Evolutionary conservation across 495 filamentous ascomycete genomes (phyloP).

Genomic region (Penicillium daleae): DNA sequence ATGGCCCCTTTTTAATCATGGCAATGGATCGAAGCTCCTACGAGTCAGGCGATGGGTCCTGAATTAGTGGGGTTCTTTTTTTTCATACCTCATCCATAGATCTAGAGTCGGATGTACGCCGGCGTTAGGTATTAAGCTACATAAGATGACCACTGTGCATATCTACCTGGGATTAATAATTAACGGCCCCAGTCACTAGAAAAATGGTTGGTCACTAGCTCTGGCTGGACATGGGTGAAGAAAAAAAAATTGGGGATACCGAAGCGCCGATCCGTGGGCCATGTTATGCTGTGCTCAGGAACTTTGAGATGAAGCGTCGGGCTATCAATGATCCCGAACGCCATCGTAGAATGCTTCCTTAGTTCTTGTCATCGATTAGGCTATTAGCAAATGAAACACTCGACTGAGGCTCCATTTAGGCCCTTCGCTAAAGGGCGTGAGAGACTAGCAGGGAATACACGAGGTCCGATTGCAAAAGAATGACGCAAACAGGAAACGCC

Average conservation of each 20-base stretch:
- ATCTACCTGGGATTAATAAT: not conserved
- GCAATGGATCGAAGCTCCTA: not conserved
- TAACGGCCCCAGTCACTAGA: not conserved
- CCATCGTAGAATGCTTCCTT: not conserved
- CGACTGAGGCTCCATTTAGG: not conserved
- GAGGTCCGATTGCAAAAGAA: slow-evolving; percentile 1
- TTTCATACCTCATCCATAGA: not conserved
- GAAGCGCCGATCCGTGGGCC: not conserved
- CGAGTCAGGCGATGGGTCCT: slow-evolving; percentile 7
- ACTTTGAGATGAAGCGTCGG: not conserved
- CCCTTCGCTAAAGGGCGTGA: not conserved
- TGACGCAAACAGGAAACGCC: slow-evolving; percentile 8
- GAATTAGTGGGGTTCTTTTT: slow-evolving; percentile 12
- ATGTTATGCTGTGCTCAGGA: not conserved
- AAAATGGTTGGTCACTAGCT: not conserved
- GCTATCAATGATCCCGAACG: not conserved
- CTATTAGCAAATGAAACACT: not conserved
- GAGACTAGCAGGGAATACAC: not conserved
- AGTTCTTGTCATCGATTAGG: not conserved
- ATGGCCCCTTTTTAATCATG: slow-evolving; percentile 7
- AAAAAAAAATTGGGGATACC: slow-evolving; percentile 3
- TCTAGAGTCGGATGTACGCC: slow-evolving; percentile 3
- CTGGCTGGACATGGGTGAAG: not conserved
- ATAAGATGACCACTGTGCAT: slow-evolving; percentile 12
- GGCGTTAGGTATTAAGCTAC: slow-evolving; percentile 10